Conservation (phyloP, 2,329 filamentous ascomycete genomes). For the Ilyonectria sp. region DNA sequence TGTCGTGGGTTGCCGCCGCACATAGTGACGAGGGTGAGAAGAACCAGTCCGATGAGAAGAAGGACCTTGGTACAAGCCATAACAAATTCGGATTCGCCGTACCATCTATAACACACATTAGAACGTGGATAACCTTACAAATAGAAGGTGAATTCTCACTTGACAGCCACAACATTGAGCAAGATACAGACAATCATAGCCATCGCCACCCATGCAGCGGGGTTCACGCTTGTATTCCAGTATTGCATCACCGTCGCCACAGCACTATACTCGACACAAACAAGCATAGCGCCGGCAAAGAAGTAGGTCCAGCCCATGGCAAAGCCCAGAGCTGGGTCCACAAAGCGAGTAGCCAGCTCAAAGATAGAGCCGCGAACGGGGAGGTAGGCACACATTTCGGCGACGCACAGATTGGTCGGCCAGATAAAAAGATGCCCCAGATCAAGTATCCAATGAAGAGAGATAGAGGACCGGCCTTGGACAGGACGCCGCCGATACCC, state of each 20-base stretch:
- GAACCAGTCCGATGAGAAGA: constrained; percentile 68
- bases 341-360: constrained; percentile 69
- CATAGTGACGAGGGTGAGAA: constrained; percentile 78
- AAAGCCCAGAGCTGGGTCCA: constrained; percentile 72
- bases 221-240: constrained; percentile 59
- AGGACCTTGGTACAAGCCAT: constrained; percentile 70
- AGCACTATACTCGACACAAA: constrained; percentile 62
- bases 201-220: constrained; percentile 65
- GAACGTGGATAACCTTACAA: constrained; percentile 43
- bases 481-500: constrained; percentile 60
- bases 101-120: constrained; percentile 45
- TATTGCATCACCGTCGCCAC: constrained; percentile 62
- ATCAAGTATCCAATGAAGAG: constrained; percentile 61
- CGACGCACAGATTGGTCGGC: constrained; percentile 63
- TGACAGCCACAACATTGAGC: constrained; percentile 64
- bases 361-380: constrained; percentile 69
- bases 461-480: constrained; percentile 60
- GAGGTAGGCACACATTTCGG: constrained; percentile 71
- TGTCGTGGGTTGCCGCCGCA: constrained; percentile 76
- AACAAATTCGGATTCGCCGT: constrained; percentile 64
- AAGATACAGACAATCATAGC: constrained; percentile 61
- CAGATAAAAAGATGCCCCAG: constrained; percentile 62
- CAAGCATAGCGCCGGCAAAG: constrained; percentile 62
- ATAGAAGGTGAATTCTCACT: constrained; percentile 45
- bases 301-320: constrained; percentile 68